Evolutionary conservation across 768 basidiomycete genomes (phyloP), one percentile per base, ranked within the genome.

Genomic region (Boletus edulis): DNA sequence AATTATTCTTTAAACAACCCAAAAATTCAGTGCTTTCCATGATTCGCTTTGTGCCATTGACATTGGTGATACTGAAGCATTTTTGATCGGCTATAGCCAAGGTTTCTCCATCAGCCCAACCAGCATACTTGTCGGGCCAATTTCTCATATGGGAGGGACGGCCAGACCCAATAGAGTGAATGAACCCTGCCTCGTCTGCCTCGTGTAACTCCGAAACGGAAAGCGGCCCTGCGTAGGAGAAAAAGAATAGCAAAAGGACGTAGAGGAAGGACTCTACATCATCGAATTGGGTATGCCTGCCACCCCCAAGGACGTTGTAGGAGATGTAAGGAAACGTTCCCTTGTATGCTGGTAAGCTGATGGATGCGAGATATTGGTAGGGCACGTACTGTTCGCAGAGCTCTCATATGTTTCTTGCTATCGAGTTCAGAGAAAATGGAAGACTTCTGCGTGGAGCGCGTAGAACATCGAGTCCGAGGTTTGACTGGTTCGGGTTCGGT

Each of bases 201-300:
- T 43, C 13, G 10, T n/a, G n/a, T 15, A 52, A 20, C 13, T 45
- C 51, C 8, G 35, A 14, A 27, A 38, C 5, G 8, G 27, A 31
- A 5, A 45, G 43, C 24, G 50, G 50, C 12, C 51, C 42, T 27
- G 35, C 35, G 3, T 52, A 52, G 24, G 48, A 54, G 15, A 54
- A 54, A 35, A 54, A 50, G 41, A 50, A 54, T 1, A 50, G 3
- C 0, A 54, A 37, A n/a, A 54, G 53, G 1, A 50, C 40, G 3
- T 50, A 50, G 47, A 54, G 32, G 14, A 54, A 54, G 1, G 41
- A 54, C 12, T 54, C 53, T 5, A 50, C 48, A 6, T 54, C 53
- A 17, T 54, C 41, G 1, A 50, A 43, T 1, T 54, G 41, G 4
- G 43, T 52, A 3, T 54, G 53, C 18, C 2, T 50, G 3, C 9